Percentiles rank a stretch among this genome's conserved stretches.
Evolutionary conservation across 2,329 filamentous ascomycete species (phyloP).

Genomic region (Hawksworthiomyces lignivorus): DNA sequence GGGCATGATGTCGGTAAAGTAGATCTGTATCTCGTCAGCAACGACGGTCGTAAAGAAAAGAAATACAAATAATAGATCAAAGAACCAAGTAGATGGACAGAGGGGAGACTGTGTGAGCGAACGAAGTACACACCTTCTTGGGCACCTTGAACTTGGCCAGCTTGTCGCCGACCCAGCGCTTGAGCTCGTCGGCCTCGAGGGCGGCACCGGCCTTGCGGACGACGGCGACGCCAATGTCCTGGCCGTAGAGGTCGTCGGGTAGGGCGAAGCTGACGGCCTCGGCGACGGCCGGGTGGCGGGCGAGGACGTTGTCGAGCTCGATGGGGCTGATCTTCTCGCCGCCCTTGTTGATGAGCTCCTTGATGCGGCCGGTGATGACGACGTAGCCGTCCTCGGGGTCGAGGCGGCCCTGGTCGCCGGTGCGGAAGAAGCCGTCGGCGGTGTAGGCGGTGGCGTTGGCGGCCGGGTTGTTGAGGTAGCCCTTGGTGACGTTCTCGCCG

Average conservation of each 20-base stretch:
- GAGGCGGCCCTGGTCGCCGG: slow-evolving; percentile 76
- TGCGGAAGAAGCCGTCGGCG: slow-evolving; percentile 73
- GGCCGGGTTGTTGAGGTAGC: slow-evolving; percentile 74
- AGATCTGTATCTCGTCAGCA: slow-evolving; percentile 44
- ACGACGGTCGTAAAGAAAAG: too few relatives aligned
- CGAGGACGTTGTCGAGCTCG: slow-evolving; percentile 75
- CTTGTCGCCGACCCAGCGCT: slow-evolving; percentile 59
- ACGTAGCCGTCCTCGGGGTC: slow-evolving; percentile 70
- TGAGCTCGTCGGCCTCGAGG: slow-evolving; percentile 53
- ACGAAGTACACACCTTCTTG: slow-evolving; percentile 54
- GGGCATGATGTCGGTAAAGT: slow-evolving; percentile 76
- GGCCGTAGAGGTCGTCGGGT: slow-evolving; percentile 73
- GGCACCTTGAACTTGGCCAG: slow-evolving; percentile 80
- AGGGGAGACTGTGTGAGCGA: not conserved
- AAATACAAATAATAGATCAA: not conserved
- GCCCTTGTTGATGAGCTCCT: slow-evolving; percentile 86
- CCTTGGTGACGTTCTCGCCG: slow-evolving; percentile 75
- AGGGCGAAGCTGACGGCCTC: slow-evolving; percentile 82
- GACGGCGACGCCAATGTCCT: slow-evolving; percentile 71
- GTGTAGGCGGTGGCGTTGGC: slow-evolving; percentile 72
- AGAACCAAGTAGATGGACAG: not conserved
- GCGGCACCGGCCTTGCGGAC: slow-evolving; percentile 60
- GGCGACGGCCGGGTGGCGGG: slow-evolving; percentile 62
- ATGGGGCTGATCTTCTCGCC: slow-evolving; percentile 87
- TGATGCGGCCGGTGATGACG: slow-evolving; percentile 83